These are phyloP conservation scores for Penicillium sp. DNA, from an alignment of 2,329 filamentous ascomycete genomes.

Conservation along the genomic window DNA sequence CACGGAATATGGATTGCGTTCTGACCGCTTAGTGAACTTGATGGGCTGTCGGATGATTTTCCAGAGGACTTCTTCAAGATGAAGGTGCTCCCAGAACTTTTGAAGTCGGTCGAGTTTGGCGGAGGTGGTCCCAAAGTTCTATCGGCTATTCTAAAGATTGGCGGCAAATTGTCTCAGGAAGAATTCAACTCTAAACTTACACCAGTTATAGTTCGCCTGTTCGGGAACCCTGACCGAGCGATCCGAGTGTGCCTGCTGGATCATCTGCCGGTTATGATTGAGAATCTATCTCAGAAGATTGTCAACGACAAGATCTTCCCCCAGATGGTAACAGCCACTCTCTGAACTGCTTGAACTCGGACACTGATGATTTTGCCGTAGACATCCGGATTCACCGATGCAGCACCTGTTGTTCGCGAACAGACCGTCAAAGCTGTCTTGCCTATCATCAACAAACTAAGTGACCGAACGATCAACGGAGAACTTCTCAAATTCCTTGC, in stretches of 20 bases:
- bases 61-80: slow-evolving; percentile 98
- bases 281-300: slow-evolving; percentile 81
- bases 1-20: background rate
- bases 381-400: slow-evolving; percentile 93
- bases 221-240: slow-evolving; percentile 88
- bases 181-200: slow-evolving; percentile 86
- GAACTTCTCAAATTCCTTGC: slow-evolving; percentile 89
- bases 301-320: slow-evolving; percentile 98
- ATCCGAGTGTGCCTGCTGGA: slow-evolving; percentile 90
- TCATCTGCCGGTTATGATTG: slow-evolving; percentile 87
- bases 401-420: slow-evolving; percentile 88
- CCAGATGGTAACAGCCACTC: slow-evolving; percentile 68
- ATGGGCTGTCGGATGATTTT: slow-evolving; percentile 87
- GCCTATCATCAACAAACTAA: slow-evolving; percentile 83
- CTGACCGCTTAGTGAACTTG: slow-evolving; percentile 66
- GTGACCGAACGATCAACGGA: slow-evolving; percentile 90
- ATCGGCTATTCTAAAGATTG: slow-evolving; percentile 85
- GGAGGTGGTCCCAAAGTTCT: slow-evolving; percentile 94
- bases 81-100: slow-evolving; percentile 89
- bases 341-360: background rate
- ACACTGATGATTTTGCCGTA: slow-evolving; percentile 37
- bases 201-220: slow-evolving; percentile 84
- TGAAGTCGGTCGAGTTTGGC: slow-evolving; percentile 99
- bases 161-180: slow-evolving; percentile 81
- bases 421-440: slow-evolving; percentile 95